phyloP scores from a whole-genome alignment of 2,329 filamentous ascomycete genomes.

The Ilyonectria mors-panacis region DNA sequence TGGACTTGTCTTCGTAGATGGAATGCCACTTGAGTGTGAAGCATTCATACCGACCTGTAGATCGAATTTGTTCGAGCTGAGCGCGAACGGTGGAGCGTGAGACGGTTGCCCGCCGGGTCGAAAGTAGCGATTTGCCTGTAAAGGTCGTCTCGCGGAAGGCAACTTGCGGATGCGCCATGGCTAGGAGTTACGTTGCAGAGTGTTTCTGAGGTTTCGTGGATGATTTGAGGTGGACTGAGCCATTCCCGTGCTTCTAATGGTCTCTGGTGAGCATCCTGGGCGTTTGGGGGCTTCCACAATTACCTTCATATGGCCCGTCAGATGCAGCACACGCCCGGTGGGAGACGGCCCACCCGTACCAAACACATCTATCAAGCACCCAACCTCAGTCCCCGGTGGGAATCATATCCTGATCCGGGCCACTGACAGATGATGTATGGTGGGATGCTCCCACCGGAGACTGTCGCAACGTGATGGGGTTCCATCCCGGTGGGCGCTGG shows the following conservation, averaged over 20 bases:
- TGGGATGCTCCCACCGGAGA: conserved; percentile 7
- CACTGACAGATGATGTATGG: not conserved
- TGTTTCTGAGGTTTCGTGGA: not conserved
- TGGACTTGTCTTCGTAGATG: conserved; percentile 64
- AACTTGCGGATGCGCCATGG: conserved; percentile 54
- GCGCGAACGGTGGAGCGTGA: conserved; percentile 60
- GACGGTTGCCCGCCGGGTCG: conserved; percentile 52
- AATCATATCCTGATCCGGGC: not conserved
- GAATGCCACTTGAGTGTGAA: conserved; percentile 72
- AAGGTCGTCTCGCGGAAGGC: conserved; percentile 55
- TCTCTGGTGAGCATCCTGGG: not conserved
- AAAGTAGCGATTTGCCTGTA: conserved; percentile 54
- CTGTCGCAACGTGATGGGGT: not conserved
- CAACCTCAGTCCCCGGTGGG: not conserved
- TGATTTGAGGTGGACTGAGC: not conserved
- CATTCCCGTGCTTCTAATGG: not conserved
- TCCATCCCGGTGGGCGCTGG: conserved; percentile 6
- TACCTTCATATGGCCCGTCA: conserved; percentile 1
- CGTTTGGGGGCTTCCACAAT: not conserved
- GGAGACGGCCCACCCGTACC: not conserved
- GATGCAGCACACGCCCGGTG: not conserved
- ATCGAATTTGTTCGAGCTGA: conserved; percentile 67
- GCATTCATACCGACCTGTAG: conserved; percentile 70
- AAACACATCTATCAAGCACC: not conserved
- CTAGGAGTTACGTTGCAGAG: not conserved